These are phyloP conservation scores for Pyrus betulifolia DNA, from an alignment of 306 rosid genomes.

Conservation along the genomic window DNA sequence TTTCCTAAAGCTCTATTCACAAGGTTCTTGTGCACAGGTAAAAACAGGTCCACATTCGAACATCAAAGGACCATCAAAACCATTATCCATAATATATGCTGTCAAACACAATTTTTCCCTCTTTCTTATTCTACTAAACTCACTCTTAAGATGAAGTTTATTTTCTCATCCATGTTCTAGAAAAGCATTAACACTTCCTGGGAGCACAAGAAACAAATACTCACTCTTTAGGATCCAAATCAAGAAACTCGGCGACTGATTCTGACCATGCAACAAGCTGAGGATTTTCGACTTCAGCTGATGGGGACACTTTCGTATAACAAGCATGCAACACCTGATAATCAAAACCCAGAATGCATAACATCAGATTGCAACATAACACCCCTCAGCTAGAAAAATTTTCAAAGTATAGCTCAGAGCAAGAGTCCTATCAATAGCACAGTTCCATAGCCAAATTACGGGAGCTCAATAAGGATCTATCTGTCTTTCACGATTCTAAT, in stretches of 20 bases:
- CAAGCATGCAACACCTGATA: slow-evolving; percentile 89
- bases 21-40: not conserved
- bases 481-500: no score
- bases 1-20: not conserved
- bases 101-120: not conserved
- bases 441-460: not conserved
- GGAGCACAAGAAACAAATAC: slow-evolving; percentile 17
- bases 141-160: not conserved
- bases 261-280: slow-evolving; percentile 83
- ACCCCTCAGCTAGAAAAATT: not conserved
- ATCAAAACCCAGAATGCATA: not conserved
- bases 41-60: not conserved
- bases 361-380: not conserved
- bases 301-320: slow-evolving; percentile 65
- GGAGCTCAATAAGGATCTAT: no score
- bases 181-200: not conserved
- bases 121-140: not conserved
- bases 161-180: not conserved
- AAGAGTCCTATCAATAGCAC: not conserved
- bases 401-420: not conserved
- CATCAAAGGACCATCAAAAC: not conserved
- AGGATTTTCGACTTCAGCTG: slow-evolving; percentile 69
- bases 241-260: slow-evolving; percentile 64
- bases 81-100: not conserved
- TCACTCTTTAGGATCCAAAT: slow-evolving; percentile 79